Base-by-base conservation (phyloP, 768 basidiomycete species). In the Lactifluus hygrophoroides region DNA sequence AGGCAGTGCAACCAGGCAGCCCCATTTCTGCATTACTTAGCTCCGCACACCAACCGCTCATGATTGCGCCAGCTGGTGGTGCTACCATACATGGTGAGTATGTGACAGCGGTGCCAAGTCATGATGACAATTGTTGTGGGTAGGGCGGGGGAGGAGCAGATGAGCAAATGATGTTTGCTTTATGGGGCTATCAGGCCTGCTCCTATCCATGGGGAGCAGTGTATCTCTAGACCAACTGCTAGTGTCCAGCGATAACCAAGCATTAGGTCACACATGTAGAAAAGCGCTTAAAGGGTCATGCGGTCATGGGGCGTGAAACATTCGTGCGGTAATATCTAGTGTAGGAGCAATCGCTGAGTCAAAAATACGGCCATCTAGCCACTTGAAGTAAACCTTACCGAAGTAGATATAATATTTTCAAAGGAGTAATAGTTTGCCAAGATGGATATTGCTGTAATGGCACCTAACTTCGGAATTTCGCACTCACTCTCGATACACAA, bases 1-100 rank as follows among this genome's bases (percentile, higher is more conserved):
- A 88, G 66, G 96, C 94, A 1, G 90, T 98, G 1, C 91, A 94
- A 68, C 95, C 94, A 7, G 93, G 90, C 43, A 90, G 88, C 61
- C 95, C 96, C 0, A 94, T 99, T 59, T 90, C 90, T 28, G 91
- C 90, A 3, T 73, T 99, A 50, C 79, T 99, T 65, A 87, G 82
- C 64, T 93, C 91, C 3, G 94, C 94, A 6, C 79, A 87, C 57
- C 90, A 93, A 70, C 94, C 94, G 0, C 75, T 96, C 42, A 74
- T 95, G 49, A 86, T 93, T 19, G 78, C 75, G 19, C 75, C 71
- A 16, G 66, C 68, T 9, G 67, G 72, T 30, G 76, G 65, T 51
- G 73, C 70, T 55, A 72, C 68, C 30, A 71, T 68, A 19, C 64
- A 64, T 7, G 70, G 75, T 66, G 76, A 77, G 62, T n/a, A n/a